phyloP scores from a whole-genome alignment of 768 basidiomycete species.

The Tulasnella sp. region DNA sequence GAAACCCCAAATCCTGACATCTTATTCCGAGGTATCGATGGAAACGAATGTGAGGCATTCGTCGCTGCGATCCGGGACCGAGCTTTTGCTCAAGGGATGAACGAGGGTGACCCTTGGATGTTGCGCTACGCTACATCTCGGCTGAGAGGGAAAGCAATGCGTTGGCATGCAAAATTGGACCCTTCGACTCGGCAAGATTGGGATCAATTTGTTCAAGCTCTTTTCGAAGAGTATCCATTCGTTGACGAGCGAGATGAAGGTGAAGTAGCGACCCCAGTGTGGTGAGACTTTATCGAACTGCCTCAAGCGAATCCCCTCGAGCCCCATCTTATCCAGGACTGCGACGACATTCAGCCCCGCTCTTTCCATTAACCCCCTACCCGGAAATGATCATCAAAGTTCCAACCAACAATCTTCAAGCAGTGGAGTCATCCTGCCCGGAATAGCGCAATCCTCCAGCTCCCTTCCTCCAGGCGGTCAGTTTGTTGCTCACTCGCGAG shows the following conservation, averaged over 20 bases:
- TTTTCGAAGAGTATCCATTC: background rate
- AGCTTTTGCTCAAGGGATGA: background rate
- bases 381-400: background rate
- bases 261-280: background rate
- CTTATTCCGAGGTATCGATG: background rate
- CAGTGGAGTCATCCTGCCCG: background rate
- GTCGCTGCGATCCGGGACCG: background rate
- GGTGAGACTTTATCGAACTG: background rate
- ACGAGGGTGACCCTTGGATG: background rate
- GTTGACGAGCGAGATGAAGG: background rate
- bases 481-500: background rate
- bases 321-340: background rate
- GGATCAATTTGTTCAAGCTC: background rate
- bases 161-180: background rate
- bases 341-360: background rate
- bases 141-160: background rate
- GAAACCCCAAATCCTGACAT: background rate
- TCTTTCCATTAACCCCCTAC: background rate
- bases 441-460: background rate
- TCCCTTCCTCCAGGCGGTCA: background rate
- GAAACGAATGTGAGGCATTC: background rate
- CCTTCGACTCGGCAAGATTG: no score
- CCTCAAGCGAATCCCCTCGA: no score
- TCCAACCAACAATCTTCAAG: background rate
- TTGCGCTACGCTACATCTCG: background rate